Evolutionary conservation across 495 filamentous ascomycete species (phyloP), one percentile per base, ranked within the genome.

Genomic region (Aspergillus sclerotioniger): DNA sequence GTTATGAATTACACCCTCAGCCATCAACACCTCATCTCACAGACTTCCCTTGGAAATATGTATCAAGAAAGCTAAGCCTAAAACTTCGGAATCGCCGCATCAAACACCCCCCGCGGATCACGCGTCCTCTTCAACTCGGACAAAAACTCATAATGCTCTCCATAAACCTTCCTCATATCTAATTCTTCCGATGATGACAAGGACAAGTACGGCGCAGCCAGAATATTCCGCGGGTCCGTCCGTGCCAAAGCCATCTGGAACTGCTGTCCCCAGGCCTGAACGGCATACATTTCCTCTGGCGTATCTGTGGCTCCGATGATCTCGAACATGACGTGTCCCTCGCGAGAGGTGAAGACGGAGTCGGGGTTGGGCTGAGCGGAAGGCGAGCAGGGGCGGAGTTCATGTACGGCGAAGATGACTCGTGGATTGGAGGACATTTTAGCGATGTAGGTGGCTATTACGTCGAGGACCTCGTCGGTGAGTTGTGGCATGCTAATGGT

Each of bases 321-420:
- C 4, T 49, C 46, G 21, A 49, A 49, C 46, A 49, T 28, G 46
- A 29, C 3, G n/a, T 49, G 46, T 9, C 46, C 46, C 8, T 49
- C 46, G 4, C 44, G 44, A 10, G 10, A 15, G 6, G 44, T 1
- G 17, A 47, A 20, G 9, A 47, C 44, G 17, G 16, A 47, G 19
- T 47, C 44, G 8, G 16, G 6, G 4, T 25, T 12, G 16, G 16
- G 17, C 10, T 47, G 44, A 8, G 44, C 44, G 1, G 44, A 47
- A 6, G 19, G 16, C 4, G 44, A 19, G 16, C 10, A 17, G 3
- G 44, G 17, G 6, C 44, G 44, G 9, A 47, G 44, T 8, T 47
- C 16, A 47, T 47, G 44, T 1, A 21, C 5, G 44, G 16, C 6
- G 4, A 47, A 47, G 3, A 47, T 17, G 44, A 10, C 12, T 15